These are phyloP conservation scores for Globisporangium apiculatum DNA, from an alignment of 352 stramenopile species.

Conservation along the genomic window DNA sequence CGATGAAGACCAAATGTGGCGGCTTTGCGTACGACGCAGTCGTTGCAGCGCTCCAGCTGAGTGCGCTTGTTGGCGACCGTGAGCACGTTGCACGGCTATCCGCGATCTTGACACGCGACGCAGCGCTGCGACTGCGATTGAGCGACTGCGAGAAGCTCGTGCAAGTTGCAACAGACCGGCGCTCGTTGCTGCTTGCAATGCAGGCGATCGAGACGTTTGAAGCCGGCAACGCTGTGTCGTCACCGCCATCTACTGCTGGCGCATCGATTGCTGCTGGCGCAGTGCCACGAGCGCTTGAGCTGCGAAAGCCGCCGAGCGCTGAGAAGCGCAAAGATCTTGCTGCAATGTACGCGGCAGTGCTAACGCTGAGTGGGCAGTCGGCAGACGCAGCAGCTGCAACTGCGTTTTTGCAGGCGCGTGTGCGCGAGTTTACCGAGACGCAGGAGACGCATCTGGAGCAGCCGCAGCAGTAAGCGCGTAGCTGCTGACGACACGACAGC, in stretches of 20 bases:
- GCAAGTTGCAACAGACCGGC: constrained; percentile 13
- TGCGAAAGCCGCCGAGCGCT: constrained; percentile 12
- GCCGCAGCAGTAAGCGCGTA: background rate
- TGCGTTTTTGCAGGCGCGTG: constrained; percentile 1
- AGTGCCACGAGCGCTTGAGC: constrained; percentile 1
- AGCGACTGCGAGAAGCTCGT: constrained; percentile 20
- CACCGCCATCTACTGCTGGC: background rate
- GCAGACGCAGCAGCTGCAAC: background rate
- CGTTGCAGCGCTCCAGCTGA: constrained; percentile 16
- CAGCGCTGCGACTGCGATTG: constrained; percentile 18
- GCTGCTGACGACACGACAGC: too few species aligned
- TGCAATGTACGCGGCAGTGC: constrained; percentile 18
- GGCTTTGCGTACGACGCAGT: constrained; percentile 23
- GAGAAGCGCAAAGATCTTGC: constrained; percentile 13
- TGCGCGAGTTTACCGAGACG: background rate
- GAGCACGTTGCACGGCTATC: constrained; percentile 8
- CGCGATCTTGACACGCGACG: constrained; percentile 11
- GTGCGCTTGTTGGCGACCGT: constrained; percentile 2
- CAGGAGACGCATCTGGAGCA: background rate
- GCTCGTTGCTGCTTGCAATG: constrained; percentile 12
- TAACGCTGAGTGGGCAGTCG: constrained; percentile 13
- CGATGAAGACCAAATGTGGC: constrained; percentile 18
- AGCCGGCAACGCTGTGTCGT: constrained; percentile 6
- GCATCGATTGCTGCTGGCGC: background rate
- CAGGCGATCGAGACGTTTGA: constrained; percentile 23